These are phyloP conservation scores for Phytopythium litorale DNA, from an alignment of 352 stramenopile species.

Conservation along the genomic window DNA sequence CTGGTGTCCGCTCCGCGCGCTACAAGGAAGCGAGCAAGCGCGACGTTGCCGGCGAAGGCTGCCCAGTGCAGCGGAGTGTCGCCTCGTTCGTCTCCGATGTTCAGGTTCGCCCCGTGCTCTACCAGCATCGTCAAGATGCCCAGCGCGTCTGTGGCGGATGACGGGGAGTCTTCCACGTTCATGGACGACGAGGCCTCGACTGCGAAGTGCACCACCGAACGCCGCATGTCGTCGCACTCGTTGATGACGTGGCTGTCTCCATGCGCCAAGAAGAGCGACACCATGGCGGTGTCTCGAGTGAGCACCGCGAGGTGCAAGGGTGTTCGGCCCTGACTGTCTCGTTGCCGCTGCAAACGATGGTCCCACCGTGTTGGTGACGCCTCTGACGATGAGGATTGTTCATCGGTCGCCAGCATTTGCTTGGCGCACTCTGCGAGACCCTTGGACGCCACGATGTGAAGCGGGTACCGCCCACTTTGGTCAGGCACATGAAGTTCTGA, in stretches of 20 bases:
- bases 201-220: conserved; percentile 37
- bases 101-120: conserved; percentile 33
- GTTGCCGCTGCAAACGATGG: conserved; percentile 18
- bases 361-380: conserved; percentile 10
- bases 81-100: conserved; percentile 51
- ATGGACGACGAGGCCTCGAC: conserved; percentile 20
- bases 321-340: conserved; percentile 22
- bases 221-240: conserved; percentile 27
- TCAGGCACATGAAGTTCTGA: conserved; percentile 29
- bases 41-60: conserved; percentile 40
- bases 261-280: conserved; percentile 23
- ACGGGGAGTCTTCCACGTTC: neutral
- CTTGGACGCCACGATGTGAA: conserved; percentile 41
- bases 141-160: conserved; percentile 5
- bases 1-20: conserved; percentile 40
- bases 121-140: conserved; percentile 21
- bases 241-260: conserved; percentile 14
- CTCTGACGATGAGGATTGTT: neutral
- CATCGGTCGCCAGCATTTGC: conserved; percentile 26
- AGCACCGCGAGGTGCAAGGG: conserved; percentile 40
- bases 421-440: conserved; percentile 52
- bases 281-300: conserved; percentile 26
- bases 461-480: conserved; percentile 22
- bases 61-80: conserved; percentile 71
- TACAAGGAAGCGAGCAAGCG: conserved; percentile 34